These are phyloP conservation scores for Alternaria alternata DNA, from an alignment of 2,329 filamentous ascomycete species.

Conservation along the genomic window DNA sequence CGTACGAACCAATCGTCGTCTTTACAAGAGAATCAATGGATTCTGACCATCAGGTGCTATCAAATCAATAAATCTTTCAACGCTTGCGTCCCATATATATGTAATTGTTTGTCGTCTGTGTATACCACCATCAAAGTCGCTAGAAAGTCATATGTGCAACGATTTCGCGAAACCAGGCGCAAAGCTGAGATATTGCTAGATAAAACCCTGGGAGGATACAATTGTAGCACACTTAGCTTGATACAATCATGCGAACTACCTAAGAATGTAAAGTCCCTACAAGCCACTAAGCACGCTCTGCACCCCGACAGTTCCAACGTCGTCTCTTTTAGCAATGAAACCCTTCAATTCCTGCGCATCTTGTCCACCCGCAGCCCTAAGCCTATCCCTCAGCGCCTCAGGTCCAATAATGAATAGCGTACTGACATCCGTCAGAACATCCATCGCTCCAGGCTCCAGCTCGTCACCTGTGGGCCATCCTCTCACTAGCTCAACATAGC, in stretches of 20 bases:
- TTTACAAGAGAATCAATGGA: not conserved
- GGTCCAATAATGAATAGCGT: conserved; percentile 92
- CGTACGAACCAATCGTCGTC: no score
- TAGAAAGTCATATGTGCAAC: not conserved
- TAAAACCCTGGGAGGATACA: not conserved
- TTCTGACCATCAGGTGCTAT: no score
- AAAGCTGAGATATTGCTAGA: not conserved
- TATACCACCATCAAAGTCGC: not conserved
- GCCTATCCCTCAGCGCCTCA: conserved; percentile 60
- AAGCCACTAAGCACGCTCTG: conserved; percentile 76
- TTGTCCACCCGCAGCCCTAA: conserved; percentile 55
- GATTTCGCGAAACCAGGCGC: not conserved
- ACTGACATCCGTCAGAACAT: conserved; percentile 90
- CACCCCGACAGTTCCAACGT: conserved; percentile 80
- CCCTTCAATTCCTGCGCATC: conserved; percentile 71
- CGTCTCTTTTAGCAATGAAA: conserved; percentile 86
- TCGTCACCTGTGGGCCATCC: conserved; percentile 75
- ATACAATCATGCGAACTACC: not conserved
- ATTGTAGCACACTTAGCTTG: not conserved
- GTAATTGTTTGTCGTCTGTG: no score
- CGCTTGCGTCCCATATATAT: no score
- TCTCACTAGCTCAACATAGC: conserved; percentile 86
- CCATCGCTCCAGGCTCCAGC: conserved; percentile 66
- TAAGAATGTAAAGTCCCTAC: conserved; percentile 5
- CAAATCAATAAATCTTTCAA: no score